A percentile compares a stretch with the other conserved stretches of the same genome.
Evolutionary conservation across 768 basidiomycete species (phyloP).

Genomic region (Amanita rimosa): DNA sequence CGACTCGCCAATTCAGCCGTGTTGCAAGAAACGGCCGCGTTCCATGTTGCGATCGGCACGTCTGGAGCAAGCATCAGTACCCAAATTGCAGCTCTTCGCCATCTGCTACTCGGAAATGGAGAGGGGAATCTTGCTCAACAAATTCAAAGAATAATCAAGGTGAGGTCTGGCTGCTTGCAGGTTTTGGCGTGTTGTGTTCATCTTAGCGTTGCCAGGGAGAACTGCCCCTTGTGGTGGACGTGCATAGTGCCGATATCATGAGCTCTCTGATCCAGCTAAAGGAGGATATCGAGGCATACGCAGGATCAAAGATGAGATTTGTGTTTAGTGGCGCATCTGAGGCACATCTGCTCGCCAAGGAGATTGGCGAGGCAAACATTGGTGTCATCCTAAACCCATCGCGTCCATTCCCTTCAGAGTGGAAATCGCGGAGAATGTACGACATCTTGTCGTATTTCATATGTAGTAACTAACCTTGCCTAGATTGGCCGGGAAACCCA

Average conservation of each 20-base stretch:
- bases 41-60: slow-evolving; percentile 46
- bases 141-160: slow-evolving; percentile 36
- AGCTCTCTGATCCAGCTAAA: slow-evolving; percentile 56
- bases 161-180: slow-evolving; percentile 12
- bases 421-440: slow-evolving; percentile 56
- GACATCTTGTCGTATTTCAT: slow-evolving; percentile 10
- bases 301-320: slow-evolving; percentile 29
- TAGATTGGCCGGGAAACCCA: slow-evolving; percentile 32
- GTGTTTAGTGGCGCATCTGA: slow-evolving; percentile 51
- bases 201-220: slow-evolving; percentile 26
- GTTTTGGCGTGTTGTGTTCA: neutral
- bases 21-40: slow-evolving; percentile 43
- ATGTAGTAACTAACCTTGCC: neutral
- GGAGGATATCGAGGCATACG: slow-evolving; percentile 39
- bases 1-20: slow-evolving; percentile 47
- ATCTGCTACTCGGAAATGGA: slow-evolving; percentile 30
- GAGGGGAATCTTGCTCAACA: slow-evolving; percentile 26
- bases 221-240: slow-evolving; percentile 49
- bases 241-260: slow-evolving; percentile 60
- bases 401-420: slow-evolving; percentile 55
- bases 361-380: slow-evolving; percentile 55
- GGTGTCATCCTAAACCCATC: slow-evolving; percentile 62
- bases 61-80: slow-evolving; percentile 47
- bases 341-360: slow-evolving; percentile 60
- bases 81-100: slow-evolving; percentile 50